These are phyloP conservation scores for Mycena leptocephala DNA, from an alignment of 768 basidiomycete genomes.

Conservation along the genomic window DNA sequence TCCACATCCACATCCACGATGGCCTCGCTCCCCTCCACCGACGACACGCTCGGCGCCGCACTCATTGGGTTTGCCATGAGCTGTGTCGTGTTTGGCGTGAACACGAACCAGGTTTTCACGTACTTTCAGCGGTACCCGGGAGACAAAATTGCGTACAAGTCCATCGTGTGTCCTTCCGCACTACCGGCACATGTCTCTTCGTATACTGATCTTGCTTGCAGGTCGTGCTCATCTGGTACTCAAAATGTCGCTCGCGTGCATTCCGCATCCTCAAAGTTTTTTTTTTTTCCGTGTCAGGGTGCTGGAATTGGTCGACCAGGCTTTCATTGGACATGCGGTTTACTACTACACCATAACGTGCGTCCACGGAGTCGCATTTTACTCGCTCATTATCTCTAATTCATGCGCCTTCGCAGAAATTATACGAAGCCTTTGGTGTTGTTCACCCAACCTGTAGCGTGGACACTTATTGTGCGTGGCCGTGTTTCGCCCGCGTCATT, in stretches of 20 bases:
- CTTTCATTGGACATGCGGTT: conserved; percentile 65
- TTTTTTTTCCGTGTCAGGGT: conserved; percentile 48
- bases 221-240: conserved; percentile 51
- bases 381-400: neutral
- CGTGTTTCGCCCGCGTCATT: neutral
- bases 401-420: conserved; percentile 47
- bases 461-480: conserved; percentile 59
- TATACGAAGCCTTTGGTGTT: conserved; percentile 48
- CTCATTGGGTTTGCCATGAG: conserved; percentile 57
- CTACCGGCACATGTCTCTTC: neutral
- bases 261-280: neutral
- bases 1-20: too few relatives aligned
- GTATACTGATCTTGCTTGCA: conserved; percentile 17
- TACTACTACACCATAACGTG: conserved; percentile 73
- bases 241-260: neutral
- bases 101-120: conserved; percentile 54
- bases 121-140: conserved; percentile 57
- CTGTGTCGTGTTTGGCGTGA: conserved; percentile 57
- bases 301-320: conserved; percentile 65
- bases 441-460: conserved; percentile 47
- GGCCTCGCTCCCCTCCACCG: conserved; percentile 29
- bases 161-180: conserved; percentile 31
- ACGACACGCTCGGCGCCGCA: conserved; percentile 58
- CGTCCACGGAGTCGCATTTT: conserved; percentile 39
- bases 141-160: conserved; percentile 44